phyloP scores from a whole-genome alignment of 495 filamentous ascomycete genomes.

The Penicillium roqueforti region DNA sequence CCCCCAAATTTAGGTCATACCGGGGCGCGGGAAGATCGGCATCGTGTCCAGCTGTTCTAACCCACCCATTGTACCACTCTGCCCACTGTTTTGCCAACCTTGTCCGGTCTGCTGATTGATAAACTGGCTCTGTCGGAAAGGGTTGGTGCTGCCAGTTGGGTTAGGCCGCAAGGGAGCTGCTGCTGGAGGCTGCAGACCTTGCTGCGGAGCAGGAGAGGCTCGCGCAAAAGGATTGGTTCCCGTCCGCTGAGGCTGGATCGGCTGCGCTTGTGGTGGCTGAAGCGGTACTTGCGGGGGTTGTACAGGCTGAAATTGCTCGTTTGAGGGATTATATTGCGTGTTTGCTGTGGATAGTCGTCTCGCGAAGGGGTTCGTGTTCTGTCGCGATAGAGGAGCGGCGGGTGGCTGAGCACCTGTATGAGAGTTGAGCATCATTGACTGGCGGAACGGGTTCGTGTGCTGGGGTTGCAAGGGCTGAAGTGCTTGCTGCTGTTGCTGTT shows the following conservation, averaged over 20 bases:
- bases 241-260: constrained; percentile 41
- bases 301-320: constrained; percentile 27
- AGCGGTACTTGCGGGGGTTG: constrained; percentile 38
- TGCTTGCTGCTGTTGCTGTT: constrained; percentile 37
- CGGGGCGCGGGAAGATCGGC: constrained; percentile 81
- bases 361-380: constrained; percentile 86
- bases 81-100: constrained; percentile 71
- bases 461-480: constrained; percentile 41
- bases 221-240: constrained; percentile 54
- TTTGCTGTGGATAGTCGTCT: constrained; percentile 47
- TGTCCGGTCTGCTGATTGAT: constrained; percentile 81
- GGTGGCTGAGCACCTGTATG: constrained; percentile 41
- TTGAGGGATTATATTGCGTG: constrained; percentile 28
- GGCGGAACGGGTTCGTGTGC: constrained; percentile 81
- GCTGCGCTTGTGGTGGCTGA: constrained; percentile 35
- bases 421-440: constrained; percentile 68
- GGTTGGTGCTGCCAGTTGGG: constrained; percentile 87
- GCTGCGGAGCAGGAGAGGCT: constrained; percentile 37
- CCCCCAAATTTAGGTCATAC: constrained; percentile 29
- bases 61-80: constrained; percentile 79
- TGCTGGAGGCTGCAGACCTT: constrained; percentile 34
- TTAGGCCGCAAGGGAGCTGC: constrained; percentile 56
- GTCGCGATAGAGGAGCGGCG: constrained; percentile 48
- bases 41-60: constrained; percentile 73
- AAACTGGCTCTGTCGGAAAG: constrained; percentile 84